Conservation (phyloP, 768 basidiomycete species). For the Kwoniella europaea region DNA sequence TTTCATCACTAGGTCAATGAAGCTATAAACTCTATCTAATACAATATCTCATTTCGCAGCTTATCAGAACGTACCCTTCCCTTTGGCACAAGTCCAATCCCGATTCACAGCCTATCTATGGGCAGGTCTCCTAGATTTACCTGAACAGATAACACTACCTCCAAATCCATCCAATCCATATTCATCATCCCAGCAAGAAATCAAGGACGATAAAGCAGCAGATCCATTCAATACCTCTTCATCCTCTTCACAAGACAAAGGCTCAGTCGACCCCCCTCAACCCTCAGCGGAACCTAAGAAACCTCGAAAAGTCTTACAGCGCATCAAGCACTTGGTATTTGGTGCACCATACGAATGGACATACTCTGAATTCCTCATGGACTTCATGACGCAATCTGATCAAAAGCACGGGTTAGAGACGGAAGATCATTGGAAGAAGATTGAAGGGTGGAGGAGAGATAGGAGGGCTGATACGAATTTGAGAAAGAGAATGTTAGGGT, state of each 20-base stretch:
- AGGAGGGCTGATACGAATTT: slow-evolving; percentile 42
- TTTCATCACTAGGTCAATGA: neutral
- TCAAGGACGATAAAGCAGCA: neutral
- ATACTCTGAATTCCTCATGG: slow-evolving; percentile 52
- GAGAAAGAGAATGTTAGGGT: slow-evolving; percentile 49
- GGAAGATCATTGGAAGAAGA: slow-evolving; percentile 41
- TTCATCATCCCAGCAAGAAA: slow-evolving; percentile 15
- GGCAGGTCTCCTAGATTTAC: slow-evolving; percentile 50
- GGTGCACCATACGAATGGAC: slow-evolving; percentile 53
- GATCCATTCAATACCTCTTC: slow-evolving; percentile 12
- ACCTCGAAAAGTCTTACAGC: slow-evolving; percentile 35
- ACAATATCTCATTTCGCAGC: slow-evolving; percentile 28
- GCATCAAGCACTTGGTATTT: slow-evolving; percentile 45
- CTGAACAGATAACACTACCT: slow-evolving; percentile 36
- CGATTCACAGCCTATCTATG: slow-evolving; percentile 58
- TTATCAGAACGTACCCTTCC: slow-evolving; percentile 70
- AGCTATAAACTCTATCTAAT: no score
- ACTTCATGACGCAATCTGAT: slow-evolving; percentile 45
- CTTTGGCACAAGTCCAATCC: slow-evolving; percentile 78
- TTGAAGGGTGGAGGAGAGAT: slow-evolving; percentile 49
- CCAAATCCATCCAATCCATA: slow-evolving; percentile 43
- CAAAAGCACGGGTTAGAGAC: slow-evolving; percentile 15
- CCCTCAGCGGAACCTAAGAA: slow-evolving; percentile 9
- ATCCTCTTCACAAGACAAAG: slow-evolving; percentile 1
- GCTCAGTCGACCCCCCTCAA: slow-evolving; percentile 7